Evolutionary conservation across 306 rosid genomes (phyloP), one percentile per base, ranked within the genome.

Genomic region (Cyclanthera cordifolia): DNA sequence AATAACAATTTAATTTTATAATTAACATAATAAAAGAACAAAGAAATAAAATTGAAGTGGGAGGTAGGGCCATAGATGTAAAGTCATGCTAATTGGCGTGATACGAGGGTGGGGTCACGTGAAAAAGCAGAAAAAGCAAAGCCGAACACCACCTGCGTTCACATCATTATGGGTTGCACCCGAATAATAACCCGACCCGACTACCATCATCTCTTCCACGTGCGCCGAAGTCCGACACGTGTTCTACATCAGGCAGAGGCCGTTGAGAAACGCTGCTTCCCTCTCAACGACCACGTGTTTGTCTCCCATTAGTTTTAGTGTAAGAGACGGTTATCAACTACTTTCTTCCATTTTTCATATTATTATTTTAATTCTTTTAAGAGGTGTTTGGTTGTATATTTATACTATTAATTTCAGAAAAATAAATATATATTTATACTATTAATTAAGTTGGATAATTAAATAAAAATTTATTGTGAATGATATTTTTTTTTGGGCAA

Each of bases 171-270:
- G 68, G 65, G 47, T 53, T 55, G 11, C 49, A 59, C 76, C 65
- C 3, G 47, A 2, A 54, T 4, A 8, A 10, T n/a, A 10, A 20
- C 53, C 66, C 41, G 23, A 65, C 23, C 70, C 67, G 67, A 64
- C 8, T 2, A 43, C 6, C 24, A 14, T 47, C 11, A 6, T 34
- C 68, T 9, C 55, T 9, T 52, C 32, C 86, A 84, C 85, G 82
- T 79, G 83, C 79, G 59, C 72, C 82, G 55, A 61, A 73, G 69
- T 28, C 14, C 58, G 41, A 39, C 73, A 76, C 78, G 80, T 68
- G 43, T 70, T 48, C 3, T 9, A 19, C 15, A 23, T 21, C 16
- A 32, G 50, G 60, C 39, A 46, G 41, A 23, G 70, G 25, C 70
- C 54, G 70, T 66, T 30, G 24, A 23, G 71, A 17, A 45, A 57